Evolutionary conservation across 2,329 filamentous ascomycete species (phyloP).

Genomic region (Volutella citrinella): DNA sequence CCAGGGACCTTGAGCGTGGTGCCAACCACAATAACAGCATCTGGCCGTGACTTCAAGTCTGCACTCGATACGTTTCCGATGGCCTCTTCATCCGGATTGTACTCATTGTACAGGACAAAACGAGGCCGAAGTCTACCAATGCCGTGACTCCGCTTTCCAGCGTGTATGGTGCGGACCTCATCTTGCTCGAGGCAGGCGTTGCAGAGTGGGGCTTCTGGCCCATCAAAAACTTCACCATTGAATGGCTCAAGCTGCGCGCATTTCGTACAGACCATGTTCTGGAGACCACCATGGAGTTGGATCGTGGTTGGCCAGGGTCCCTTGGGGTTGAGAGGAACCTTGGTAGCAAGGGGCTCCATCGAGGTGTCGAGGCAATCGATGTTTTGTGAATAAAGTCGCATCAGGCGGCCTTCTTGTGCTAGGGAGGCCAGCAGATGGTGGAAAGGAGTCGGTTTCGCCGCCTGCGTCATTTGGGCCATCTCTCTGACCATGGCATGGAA

Average conservation of each 20-base stretch:
- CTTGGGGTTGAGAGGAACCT: constrained; percentile 76
- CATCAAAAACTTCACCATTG: constrained; percentile 75
- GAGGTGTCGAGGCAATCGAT: constrained; percentile 92
- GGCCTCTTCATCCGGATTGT: constrained; percentile 93
- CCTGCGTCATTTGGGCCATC: constrained; percentile 73
- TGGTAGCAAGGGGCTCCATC: constrained; percentile 74
- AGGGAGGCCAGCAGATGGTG: constrained; percentile 92
- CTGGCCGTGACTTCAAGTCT: constrained; percentile 80
- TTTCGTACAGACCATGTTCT: constrained; percentile 97
- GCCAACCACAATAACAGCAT: constrained; percentile 91
- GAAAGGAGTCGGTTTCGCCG: constrained; percentile 80
- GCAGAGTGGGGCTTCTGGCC: constrained; percentile 80
- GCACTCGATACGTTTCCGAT: constrained; percentile 88
- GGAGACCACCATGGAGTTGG: constrained; percentile 88
- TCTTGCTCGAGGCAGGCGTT: constrained; percentile 72
- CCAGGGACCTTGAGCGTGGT: constrained; percentile 95
- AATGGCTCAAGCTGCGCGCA: constrained; percentile 77
- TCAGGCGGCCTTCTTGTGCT: constrained; percentile 78
- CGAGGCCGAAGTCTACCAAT: constrained; percentile 85
- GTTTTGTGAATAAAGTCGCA: constrained; percentile 94
- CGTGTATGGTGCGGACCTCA: constrained; percentile 67
- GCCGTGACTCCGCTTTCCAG: constrained; percentile 88
- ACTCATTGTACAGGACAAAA: constrained; percentile 96
- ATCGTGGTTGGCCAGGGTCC: constrained; percentile 92
- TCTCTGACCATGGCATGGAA: constrained; percentile 97